A percentile compares a stretch with the other conserved stretches of the same genome.
phyloP scores from a whole-genome alignment of 176 grass and related monocot species.

The Saccharum officinarum region DNA sequence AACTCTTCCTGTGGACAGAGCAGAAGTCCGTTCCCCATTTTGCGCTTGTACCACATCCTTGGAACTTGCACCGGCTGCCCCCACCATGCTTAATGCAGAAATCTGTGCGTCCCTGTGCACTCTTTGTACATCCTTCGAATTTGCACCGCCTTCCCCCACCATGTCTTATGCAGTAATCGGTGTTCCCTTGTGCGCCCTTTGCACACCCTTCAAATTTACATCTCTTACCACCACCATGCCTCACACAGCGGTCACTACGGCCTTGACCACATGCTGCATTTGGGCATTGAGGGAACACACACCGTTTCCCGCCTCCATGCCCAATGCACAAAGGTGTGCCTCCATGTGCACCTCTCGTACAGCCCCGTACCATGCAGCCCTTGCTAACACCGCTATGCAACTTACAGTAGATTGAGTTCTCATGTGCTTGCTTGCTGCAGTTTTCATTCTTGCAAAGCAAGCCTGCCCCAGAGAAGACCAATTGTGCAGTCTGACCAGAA shows the following conservation, averaged over 20 bases:
- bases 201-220: constrained; percentile 49
- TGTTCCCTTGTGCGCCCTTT: constrained; percentile 57
- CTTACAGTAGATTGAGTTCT: constrained; percentile 40
- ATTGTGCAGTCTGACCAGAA: background rate
- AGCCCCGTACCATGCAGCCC: constrained; percentile 46
- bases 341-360: constrained; percentile 45
- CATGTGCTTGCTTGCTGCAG: constrained; percentile 41
- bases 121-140: constrained; percentile 49
- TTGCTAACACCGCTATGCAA: constrained; percentile 40
- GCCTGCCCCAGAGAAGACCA: constrained; percentile 16
- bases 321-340: constrained; percentile 57
- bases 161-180: constrained; percentile 50
- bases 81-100: constrained; percentile 55
- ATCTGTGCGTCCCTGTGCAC: constrained; percentile 51
- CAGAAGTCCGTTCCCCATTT: constrained; percentile 53
- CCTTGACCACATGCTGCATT: constrained; percentile 56
- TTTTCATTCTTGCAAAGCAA: constrained; percentile 37
- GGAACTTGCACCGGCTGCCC: constrained; percentile 43
- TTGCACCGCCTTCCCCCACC: constrained; percentile 58
- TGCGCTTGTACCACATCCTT: constrained; percentile 38
- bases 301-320: constrained; percentile 57
- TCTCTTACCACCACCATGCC: constrained; percentile 53
- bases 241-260: constrained; percentile 39
- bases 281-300: constrained; percentile 42
- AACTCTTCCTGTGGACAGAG: constrained; percentile 37